Evolutionary conservation across 2,329 filamentous ascomycete genomes (phyloP), one percentile per base, ranked within the genome.

Genomic region (Paecilomyces sp.): DNA sequence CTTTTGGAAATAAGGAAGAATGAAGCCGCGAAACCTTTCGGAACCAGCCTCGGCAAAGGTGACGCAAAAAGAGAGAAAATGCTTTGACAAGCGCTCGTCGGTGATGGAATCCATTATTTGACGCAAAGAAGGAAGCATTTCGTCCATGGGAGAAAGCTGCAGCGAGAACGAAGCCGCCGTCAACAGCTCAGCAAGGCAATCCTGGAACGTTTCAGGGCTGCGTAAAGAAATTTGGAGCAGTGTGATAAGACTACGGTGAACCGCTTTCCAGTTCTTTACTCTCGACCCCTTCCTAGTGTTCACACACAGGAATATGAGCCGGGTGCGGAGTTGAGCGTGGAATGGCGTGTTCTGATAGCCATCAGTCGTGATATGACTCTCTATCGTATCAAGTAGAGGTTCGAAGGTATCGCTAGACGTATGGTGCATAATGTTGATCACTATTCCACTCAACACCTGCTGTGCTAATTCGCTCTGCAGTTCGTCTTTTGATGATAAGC

Each of bases 31-130:
- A 70, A 97, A 99, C 47, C 90, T 84, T 57, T 88, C 84, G 1
- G 82, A 72, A 54, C 92, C 87, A 36, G 95, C 79, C 58, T 91
- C 84, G 0, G 90, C 88, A 65, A 94, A 87, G 57, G 90, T 87
- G 13, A 88, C 88, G 74, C 91, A 97, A 73, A 97, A 96, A 0
- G 87, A 83, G 52, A 97, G 82, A 72, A 96, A 97, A 79, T 87
- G 88, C 57, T 76, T 76, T 68, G 88, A 84, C 67, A 92, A 82
- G 0, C 82, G 82, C 53, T 88, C 85, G 57, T 83, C 83, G 3
- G 84, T 86, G 55, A 96, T 77, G 3, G 79, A 77, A 34, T 88
- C 85, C 70, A 85, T 83, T 54, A 96, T 80, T 3, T 84, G 75
- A 15, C 84, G 82, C 59, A 92, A 83, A 41, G 85, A 83, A 0